phyloP scores from a whole-genome alignment of 129 eudicot genomes.

The Flaveria bidentis region DNA sequence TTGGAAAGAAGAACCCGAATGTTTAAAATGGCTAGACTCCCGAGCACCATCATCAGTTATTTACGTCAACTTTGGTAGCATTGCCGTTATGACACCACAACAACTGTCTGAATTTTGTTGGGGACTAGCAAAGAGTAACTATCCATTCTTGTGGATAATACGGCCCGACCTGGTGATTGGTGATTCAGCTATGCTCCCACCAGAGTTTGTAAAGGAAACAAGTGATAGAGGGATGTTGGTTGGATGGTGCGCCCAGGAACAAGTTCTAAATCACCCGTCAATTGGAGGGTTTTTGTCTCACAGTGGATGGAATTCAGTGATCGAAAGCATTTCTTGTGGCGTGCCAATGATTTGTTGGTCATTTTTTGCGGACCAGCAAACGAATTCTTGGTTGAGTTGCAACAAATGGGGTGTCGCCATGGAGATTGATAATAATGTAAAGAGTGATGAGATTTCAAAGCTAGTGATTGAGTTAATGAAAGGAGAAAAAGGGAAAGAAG shows the following conservation, averaged over 20 bases:
- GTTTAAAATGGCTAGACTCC: constrained; percentile 51
- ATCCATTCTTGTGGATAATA: constrained; percentile 50
- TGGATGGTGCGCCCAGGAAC: constrained; percentile 32
- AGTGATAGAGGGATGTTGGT: constrained; percentile 21
- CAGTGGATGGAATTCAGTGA: constrained; percentile 26
- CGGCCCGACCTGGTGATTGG: constrained; percentile 36
- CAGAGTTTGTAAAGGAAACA: constrained; percentile 16
- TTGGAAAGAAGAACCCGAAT: constrained; percentile 53
- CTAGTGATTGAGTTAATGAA: constrained; percentile 28
- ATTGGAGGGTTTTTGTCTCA: constrained; percentile 30
- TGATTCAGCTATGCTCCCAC: constrained; percentile 4
- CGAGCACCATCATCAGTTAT: constrained; percentile 41
- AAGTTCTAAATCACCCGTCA: constrained; percentile 23
- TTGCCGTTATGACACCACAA: constrained; percentile 38
- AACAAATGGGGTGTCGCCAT: constrained; percentile 18
- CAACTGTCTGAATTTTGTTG: constrained; percentile 58
- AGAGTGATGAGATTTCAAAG: constrained; percentile 28
- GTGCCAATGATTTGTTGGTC: constrained; percentile 36
- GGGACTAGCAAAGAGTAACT: constrained; percentile 59
- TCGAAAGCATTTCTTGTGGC: constrained; percentile 17
- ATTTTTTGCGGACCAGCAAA: constrained; percentile 25
- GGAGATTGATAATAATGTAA: constrained; percentile 46
- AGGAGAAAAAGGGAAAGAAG: constrained; percentile 23
- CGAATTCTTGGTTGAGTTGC: constrained; percentile 28
- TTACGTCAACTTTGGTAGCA: constrained; percentile 60